Conservation (phyloP, 805 yeast species). For the Peterozyma toletana region DNA sequence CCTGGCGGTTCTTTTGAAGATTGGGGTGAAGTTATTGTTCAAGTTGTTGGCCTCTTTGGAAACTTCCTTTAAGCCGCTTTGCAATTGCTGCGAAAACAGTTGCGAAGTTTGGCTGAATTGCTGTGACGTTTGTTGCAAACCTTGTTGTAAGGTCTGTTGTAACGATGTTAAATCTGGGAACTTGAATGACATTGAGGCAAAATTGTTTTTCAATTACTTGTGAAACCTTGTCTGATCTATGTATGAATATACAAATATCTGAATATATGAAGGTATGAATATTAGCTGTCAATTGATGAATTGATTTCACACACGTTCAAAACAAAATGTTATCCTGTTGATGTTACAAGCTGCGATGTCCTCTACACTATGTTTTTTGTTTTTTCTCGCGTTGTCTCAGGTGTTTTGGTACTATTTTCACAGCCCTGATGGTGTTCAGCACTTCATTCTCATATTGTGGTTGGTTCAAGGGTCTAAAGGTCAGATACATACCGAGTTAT, state of each 20-base stretch:
- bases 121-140: conserved; percentile 23
- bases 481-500: too few species aligned
- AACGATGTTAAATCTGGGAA: conserved; percentile 21
- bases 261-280: not conserved
- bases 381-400: too few species aligned
- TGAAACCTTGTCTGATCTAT: not conserved
- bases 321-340: not conserved
- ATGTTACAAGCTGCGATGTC: not conserved
- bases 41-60: conserved; percentile 26
- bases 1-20: conserved; percentile 52
- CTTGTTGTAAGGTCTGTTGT: conserved; percentile 23
- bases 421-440: too few species aligned
- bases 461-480: too few species aligned
- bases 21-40: conserved; percentile 37
- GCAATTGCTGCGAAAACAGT: conserved; percentile 21
- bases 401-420: too few species aligned
- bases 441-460: too few species aligned
- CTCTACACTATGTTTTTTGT: not conserved
- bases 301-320: not conserved
- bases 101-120: conserved; percentile 28
- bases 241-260: not conserved
- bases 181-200: conserved; percentile 19
- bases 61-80: conserved; percentile 21
- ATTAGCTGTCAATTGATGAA: not conserved
- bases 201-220: not conserved